A percentile compares a stretch with the other conserved stretches of the same genome.
Conservation (phyloP, 1,284 basidiomycete species). For the Ustilago curta region DNA sequence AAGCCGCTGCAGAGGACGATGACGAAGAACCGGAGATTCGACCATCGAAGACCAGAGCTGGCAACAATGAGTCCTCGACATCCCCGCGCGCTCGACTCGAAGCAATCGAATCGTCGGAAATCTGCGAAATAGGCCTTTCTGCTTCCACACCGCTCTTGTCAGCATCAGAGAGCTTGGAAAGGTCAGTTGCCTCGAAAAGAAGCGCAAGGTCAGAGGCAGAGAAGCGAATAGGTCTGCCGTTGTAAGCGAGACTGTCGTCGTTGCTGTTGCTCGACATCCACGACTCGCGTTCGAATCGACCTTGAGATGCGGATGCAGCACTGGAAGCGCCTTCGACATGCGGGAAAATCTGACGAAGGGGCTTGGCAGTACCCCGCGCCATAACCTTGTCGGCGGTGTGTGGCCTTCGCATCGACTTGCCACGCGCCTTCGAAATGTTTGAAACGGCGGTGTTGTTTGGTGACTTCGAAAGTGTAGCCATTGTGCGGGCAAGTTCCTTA, state of each 20-base stretch:
- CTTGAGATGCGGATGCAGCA: conserved; percentile 2
- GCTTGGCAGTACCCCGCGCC: conserved; percentile 10
- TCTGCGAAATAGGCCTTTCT: conserved; percentile 14
- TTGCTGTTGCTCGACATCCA: conserved; percentile 29
- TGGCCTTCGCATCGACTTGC: conserved; percentile 28
- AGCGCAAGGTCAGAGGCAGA: conserved; percentile 32
- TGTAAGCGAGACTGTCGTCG: conserved; percentile 12
- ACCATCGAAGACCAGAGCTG: conserved; percentile 31
- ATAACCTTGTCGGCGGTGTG: conserved; percentile 33
- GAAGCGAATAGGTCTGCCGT: conserved; percentile 24
- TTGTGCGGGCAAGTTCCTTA: conserved; percentile 39
- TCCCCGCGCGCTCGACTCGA: conserved; percentile 16
- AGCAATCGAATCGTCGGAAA: conserved; percentile 12
- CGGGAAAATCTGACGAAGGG: not conserved
- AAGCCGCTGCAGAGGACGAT: conserved; percentile 11
- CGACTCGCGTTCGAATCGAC: conserved; percentile 29
- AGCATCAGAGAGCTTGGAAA: conserved; percentile 8
- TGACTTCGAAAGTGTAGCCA: conserved; percentile 31
- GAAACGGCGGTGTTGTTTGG: conserved; percentile 24
- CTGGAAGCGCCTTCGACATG: conserved; percentile 1
- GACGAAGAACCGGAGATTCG: conserved; percentile 24
- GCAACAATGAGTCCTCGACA: conserved; percentile 4
- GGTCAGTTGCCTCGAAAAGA: conserved; percentile 12
- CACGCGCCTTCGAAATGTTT: conserved; percentile 15
- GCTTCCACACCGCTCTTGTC: not conserved